Evolutionary conservation across 1,284 basidiomycete genomes (phyloP).

Genomic region (Schizophyllum amplum): DNA sequence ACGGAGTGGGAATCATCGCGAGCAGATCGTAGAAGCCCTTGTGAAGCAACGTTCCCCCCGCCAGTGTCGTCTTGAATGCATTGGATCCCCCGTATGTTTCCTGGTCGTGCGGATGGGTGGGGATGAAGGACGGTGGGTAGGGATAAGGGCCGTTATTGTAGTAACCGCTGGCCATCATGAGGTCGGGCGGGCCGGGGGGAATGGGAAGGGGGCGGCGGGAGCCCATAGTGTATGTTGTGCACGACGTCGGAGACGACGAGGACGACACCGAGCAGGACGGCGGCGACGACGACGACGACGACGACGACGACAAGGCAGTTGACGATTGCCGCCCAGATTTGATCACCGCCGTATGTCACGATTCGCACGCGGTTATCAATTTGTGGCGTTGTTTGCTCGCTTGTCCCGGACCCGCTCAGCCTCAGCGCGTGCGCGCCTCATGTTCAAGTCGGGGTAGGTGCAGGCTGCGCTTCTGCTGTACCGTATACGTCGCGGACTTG

Average conservation of each 20-base stretch:
- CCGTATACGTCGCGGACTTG: neutral
- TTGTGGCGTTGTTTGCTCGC: neutral
- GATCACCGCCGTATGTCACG: neutral
- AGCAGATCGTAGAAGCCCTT: slow-evolving; percentile 85
- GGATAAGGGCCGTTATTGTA: slow-evolving; percentile 31
- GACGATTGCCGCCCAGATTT: neutral
- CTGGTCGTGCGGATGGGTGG: slow-evolving; percentile 31
- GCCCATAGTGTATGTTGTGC: slow-evolving; percentile 1
- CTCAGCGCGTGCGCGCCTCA: neutral
- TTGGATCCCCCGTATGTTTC: neutral
- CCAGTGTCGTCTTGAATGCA: slow-evolving; percentile 34
- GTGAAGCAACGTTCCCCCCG: slow-evolving; percentile 66
- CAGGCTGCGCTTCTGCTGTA: neutral
- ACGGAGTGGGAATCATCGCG: slow-evolving; percentile 66
- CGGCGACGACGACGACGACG: neutral
- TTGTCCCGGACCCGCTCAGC: neutral
- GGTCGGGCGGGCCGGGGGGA: slow-evolving; percentile 24
- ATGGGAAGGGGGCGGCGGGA: slow-evolving; percentile 34
- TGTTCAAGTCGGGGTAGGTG: neutral
- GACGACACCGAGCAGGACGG: neutral
- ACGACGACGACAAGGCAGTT: neutral
- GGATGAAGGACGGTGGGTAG: slow-evolving; percentile 26
- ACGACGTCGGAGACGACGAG: no score
- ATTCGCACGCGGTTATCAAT: neutral
- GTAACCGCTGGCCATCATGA: neutral